Conservation (phyloP, 2,329 filamentous ascomycete genomes). For the Periconia macrospinosa region DNA sequence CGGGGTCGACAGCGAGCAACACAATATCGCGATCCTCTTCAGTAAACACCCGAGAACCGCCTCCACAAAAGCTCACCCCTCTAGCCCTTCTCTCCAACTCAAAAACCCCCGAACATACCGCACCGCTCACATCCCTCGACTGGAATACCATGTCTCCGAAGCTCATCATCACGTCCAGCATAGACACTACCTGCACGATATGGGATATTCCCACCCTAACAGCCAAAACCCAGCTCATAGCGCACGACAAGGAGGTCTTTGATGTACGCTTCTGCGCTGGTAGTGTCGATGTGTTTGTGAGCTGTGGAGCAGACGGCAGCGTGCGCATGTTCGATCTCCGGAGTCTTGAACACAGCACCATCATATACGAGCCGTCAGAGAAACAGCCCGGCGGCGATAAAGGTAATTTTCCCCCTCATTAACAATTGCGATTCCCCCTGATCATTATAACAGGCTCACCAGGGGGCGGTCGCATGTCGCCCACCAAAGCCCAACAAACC, state of each 20-base stretch:
- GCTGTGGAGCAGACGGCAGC: slow-evolving; percentile 94
- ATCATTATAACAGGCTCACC: slow-evolving; percentile 44
- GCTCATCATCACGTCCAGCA: slow-evolving; percentile 97
- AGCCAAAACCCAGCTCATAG: slow-evolving; percentile 96
- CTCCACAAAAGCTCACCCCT: slow-evolving; percentile 82
- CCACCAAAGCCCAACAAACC: slow-evolving; percentile 75
- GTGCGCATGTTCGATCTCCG: slow-evolving; percentile 98
- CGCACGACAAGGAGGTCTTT: slow-evolving; percentile 98
- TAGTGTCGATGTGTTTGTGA: slow-evolving; percentile 98
- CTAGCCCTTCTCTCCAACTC: slow-evolving; percentile 93
- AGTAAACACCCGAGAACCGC: slow-evolving; percentile 61
- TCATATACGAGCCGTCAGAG: slow-evolving; percentile 95
- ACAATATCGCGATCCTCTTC: slow-evolving; percentile 70
- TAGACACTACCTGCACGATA: slow-evolving; percentile 98
- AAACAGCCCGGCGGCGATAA: slow-evolving; percentile 62
- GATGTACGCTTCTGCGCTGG: slow-evolving; percentile 98
- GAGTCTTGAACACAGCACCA: slow-evolving; percentile 95
- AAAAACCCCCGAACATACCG: slow-evolving; percentile 97
- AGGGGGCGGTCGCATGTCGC: slow-evolving; percentile 60
- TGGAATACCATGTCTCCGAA: slow-evolving; percentile 98
- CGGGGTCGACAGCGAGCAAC: slow-evolving; percentile 62
- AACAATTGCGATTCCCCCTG: background rate
- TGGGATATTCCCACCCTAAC: slow-evolving; percentile 99
- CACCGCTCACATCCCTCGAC: slow-evolving; percentile 91
- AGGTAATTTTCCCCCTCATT: slow-evolving; percentile 30